Conservation (phyloP, 257 asterid species). For the Gentiana macrophylla region DNA sequence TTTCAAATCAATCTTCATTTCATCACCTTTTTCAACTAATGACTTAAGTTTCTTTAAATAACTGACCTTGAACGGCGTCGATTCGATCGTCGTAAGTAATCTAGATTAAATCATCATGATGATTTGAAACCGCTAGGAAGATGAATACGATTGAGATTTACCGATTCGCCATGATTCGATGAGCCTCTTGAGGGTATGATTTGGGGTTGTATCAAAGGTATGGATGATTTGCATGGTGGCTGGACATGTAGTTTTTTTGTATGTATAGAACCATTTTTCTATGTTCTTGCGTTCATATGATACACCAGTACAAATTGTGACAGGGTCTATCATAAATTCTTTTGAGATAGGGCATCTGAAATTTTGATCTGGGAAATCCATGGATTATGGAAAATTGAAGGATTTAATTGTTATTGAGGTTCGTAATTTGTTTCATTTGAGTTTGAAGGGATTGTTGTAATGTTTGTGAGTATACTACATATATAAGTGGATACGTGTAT, state of each 20-base stretch:
- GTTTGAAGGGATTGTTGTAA: no score
- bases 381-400: background rate
- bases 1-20: slow-evolving; percentile 37
- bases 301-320: slow-evolving; percentile 74
- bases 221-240: slow-evolving; percentile 66
- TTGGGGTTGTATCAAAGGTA: slow-evolving; percentile 47
- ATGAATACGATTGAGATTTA: slow-evolving; percentile 11
- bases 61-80: slow-evolving; percentile 71
- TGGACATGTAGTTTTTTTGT: slow-evolving; percentile 68
- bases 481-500: no score
- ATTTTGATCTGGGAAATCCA: slow-evolving; percentile 54
- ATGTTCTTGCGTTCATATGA: slow-evolving; percentile 69
- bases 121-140: slow-evolving; percentile 11
- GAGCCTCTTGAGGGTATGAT: slow-evolving; percentile 63
- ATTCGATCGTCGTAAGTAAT: slow-evolving; percentile 39
- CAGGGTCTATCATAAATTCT: slow-evolving; percentile 89
- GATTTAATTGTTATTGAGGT: no score
- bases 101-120: slow-evolving; percentile 34
- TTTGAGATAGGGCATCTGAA: slow-evolving; percentile 88
- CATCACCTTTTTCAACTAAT: slow-evolving; percentile 30
- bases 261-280: slow-evolving; percentile 59
- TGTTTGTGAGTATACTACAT: no score
- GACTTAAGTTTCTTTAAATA: slow-evolving; percentile 37
- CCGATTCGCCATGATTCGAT: slow-evolving; percentile 42
- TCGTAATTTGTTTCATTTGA: no score